Evolutionary conservation across 2,329 filamentous ascomycete species (phyloP), one percentile per base, ranked within the genome.

Genomic region (Cercospora sp.): DNA sequence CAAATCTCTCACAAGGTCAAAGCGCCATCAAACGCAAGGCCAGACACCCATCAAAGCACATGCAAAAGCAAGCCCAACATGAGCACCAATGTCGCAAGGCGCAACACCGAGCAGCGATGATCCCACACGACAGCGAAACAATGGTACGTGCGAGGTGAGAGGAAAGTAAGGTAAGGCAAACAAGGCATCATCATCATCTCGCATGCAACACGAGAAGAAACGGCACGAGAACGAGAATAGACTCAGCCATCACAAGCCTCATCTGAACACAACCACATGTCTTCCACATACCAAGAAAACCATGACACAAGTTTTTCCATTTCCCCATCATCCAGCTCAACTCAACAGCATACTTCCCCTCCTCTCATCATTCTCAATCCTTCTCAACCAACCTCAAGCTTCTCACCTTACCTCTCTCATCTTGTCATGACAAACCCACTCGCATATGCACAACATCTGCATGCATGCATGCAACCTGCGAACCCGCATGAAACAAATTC

Each of bases 401-500:
- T 43, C 37, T 43, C 37, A 43, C 37, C 37, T n/a, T 34, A 32
- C 43, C 18, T 21, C 43, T 18, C 37, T 43, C 3, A n/a, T 6
- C 40, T 43, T 8, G 1, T 18, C 16, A 45, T 49, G 45, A 51
- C 45, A 51, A 51, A 51, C 45, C 45, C 45, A 51, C 45, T 51
- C 45, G 45, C 45, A 51, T 51, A 51, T 51, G 45, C 45, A 51
- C 45, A 13, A 49, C 24, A 40, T 40, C 34, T 40, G 13, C n/a
- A 30, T 28, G 13, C 53, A 58, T 30, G 26, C 24, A 28, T 26
- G 16, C 53, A 18, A n/a, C 53, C 26, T 32, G 26, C 53, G 53
- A 30, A 58, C 53, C 53, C 53, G 53, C 53, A 58, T 58, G 53
- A 58, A 58, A 51, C 45, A 51, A 24, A 13, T 51, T 12, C 13